These are phyloP conservation scores for Diophrys sp. DNA, from an alignment of 73 alveolate genomes.

Conservation along the genomic window DNA sequence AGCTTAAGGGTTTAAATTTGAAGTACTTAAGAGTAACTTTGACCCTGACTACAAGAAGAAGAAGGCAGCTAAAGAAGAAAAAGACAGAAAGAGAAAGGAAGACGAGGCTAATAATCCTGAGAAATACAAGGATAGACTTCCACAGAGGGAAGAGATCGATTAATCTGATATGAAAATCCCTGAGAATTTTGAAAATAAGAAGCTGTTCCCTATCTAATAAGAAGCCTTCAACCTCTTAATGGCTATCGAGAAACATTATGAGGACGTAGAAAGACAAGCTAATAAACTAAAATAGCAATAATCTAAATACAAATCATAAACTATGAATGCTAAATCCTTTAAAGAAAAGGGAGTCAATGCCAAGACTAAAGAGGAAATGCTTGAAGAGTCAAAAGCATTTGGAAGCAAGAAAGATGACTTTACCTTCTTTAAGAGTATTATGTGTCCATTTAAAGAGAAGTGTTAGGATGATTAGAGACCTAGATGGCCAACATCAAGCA, in stretches of 20 bases:
- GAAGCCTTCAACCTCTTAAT: constrained; percentile 29
- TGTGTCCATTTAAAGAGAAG: constrained; percentile 81
- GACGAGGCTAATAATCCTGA: neutral
- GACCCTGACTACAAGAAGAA: constrained; percentile 36
- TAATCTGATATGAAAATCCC: constrained; percentile 2
- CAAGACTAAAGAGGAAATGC: neutral
- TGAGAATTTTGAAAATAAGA: constrained; percentile 43
- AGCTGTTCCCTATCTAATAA: constrained; percentile 14
- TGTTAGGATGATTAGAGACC: constrained; percentile 63
- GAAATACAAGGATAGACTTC: neutral
- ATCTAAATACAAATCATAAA: neutral
- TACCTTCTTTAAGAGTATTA: constrained; percentile 53
- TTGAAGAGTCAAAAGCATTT: too few species aligned
- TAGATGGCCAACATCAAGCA: constrained; percentile 61
- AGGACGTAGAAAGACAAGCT: neutral
- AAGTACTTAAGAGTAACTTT: constrained; percentile 41
- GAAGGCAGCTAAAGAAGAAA: constrained; percentile 3
- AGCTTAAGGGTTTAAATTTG: constrained; percentile 74
- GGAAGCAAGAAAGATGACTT: too few species aligned
- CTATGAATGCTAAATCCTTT: neutral
- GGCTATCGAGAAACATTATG: constrained; percentile 4
- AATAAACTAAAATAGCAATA: neutral
- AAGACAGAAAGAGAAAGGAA: constrained; percentile 11
- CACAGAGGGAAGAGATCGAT: constrained; percentile 11
- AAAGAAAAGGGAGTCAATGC: neutral